phyloP scores from a whole-genome alignment of 2,329 filamentous ascomycete species.

The Alternaria novae-zelandiae region DNA sequence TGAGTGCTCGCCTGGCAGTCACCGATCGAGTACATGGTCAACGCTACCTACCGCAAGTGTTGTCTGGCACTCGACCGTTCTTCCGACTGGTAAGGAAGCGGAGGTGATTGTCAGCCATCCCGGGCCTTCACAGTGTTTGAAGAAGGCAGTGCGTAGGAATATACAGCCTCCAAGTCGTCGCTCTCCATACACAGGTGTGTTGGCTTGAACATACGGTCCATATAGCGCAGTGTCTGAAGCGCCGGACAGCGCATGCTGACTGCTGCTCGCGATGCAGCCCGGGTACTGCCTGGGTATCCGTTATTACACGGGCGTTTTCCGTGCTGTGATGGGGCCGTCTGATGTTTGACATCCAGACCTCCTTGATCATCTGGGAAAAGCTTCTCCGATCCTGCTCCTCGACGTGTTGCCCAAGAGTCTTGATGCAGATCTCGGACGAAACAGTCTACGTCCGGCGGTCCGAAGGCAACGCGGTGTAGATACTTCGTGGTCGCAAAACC shows the following conservation, averaged over 20 bases:
- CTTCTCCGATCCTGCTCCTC: not conserved
- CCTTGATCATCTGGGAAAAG: not conserved
- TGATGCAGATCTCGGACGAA: not conserved
- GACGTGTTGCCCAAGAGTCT: not conserved
- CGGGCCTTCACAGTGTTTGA: not conserved
- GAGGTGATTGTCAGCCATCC: not conserved
- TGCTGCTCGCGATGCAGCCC: not conserved
- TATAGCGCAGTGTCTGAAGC: not conserved
- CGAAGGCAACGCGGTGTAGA: not conserved
- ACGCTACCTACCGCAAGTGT: not conserved
- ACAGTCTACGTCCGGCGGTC: not conserved
- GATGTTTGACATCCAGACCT: not conserved
- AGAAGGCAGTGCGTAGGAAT: not conserved
- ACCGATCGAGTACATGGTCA: not conserved
- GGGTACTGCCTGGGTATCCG: not conserved
- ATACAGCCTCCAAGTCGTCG: not conserved
- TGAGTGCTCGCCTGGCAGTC: not conserved
- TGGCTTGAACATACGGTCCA: not conserved
- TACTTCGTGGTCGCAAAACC: not conserved
- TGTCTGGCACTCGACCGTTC: not conserved
- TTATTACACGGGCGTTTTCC: slow-evolving; percentile 2
- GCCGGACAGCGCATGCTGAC: not conserved
- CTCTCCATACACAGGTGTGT: not conserved
- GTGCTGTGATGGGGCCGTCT: not conserved
- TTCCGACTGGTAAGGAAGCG: not conserved